Evolutionary conservation across 108 stramenopile species (phyloP).

Genomic region (Mediolabrus comicus): DNA sequence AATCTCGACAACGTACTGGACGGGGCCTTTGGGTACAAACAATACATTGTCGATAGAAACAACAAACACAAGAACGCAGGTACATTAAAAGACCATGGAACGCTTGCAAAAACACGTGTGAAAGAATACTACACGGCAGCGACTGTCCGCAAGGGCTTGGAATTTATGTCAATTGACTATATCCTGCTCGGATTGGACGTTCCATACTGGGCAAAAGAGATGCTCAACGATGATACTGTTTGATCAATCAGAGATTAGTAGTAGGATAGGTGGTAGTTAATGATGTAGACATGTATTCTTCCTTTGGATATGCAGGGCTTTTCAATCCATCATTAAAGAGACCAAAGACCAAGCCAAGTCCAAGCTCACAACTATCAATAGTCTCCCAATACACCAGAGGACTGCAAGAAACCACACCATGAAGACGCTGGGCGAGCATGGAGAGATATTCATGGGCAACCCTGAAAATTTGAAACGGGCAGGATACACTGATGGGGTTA

Average conservation of each 20-base stretch:
- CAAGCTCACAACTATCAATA: too few relatives aligned
- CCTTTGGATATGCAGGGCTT: too few relatives aligned
- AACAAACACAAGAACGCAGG: too few relatives aligned
- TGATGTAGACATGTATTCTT: too few relatives aligned
- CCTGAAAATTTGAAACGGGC: slow-evolving; percentile 15
- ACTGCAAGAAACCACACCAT: background rate
- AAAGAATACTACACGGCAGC: slow-evolving; percentile 36
- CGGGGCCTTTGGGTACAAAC: slow-evolving; percentile 4
- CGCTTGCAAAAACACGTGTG: background rate
- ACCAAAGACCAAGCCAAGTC: too few relatives aligned
- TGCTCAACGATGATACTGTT: slow-evolving; percentile 17
- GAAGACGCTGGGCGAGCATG: slow-evolving; percentile 6
- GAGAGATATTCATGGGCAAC: slow-evolving; percentile 43
- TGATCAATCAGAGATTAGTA: too few relatives aligned
- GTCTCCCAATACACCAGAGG: too few relatives aligned
- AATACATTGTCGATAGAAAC: too few relatives aligned
- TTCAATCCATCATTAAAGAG: too few relatives aligned
- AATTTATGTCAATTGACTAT: slow-evolving; percentile 49
- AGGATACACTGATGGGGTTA: slow-evolving; percentile 22
- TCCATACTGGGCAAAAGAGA: slow-evolving; percentile 45
- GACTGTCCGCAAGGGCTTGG: slow-evolving; percentile 35
- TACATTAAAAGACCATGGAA: background rate
- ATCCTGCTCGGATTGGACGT: slow-evolving; percentile 20
- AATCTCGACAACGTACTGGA: background rate
- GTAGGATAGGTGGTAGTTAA: too few relatives aligned